phyloP scores from a whole-genome alignment of 1,284 basidiomycete species.

The Apiotrichum siamense region DNA sequence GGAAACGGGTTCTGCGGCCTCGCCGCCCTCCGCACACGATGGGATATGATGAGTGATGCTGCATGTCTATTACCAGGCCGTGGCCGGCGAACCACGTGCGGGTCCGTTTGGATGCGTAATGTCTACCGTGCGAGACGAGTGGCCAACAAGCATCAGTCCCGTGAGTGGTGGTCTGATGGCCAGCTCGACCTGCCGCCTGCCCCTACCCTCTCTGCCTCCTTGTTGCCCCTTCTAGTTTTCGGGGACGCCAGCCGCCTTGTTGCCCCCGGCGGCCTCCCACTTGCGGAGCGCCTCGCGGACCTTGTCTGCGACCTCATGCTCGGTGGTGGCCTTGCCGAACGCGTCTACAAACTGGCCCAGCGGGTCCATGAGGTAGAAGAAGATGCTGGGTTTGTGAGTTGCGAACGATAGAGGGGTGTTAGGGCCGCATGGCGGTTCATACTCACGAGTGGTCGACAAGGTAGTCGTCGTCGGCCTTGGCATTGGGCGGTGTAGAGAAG shows the following conservation, averaged over 20 bases:
- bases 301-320: conserved; percentile 61
- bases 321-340: conserved; percentile 76
- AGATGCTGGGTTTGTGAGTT: conserved; percentile 54
- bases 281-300: conserved; percentile 51
- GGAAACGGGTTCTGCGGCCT: too few relatives aligned
- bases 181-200: not conserved
- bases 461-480: conserved; percentile 73
- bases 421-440: not conserved
- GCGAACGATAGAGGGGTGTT: conserved; percentile 54
- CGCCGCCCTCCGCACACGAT: too few relatives aligned
- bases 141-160: too few relatives aligned
- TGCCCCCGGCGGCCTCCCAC: conserved; percentile 50
- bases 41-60: not conserved
- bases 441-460: conserved; percentile 74
- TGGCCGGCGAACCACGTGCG: too few relatives aligned
- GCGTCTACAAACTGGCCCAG: conserved; percentile 92
- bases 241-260: conserved; percentile 34
- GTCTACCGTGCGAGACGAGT: too few relatives aligned
- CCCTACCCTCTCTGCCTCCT: not conserved
- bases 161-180: too few relatives aligned
- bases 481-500: conserved; percentile 89
- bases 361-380: conserved; percentile 98
- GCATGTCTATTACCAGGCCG: conserved; percentile 3
- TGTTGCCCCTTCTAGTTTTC: not conserved
- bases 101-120: too few relatives aligned